These are phyloP conservation scores for Botrytis porri DNA, from an alignment of 2,329 filamentous ascomycete genomes.

Conservation along the genomic window DNA sequence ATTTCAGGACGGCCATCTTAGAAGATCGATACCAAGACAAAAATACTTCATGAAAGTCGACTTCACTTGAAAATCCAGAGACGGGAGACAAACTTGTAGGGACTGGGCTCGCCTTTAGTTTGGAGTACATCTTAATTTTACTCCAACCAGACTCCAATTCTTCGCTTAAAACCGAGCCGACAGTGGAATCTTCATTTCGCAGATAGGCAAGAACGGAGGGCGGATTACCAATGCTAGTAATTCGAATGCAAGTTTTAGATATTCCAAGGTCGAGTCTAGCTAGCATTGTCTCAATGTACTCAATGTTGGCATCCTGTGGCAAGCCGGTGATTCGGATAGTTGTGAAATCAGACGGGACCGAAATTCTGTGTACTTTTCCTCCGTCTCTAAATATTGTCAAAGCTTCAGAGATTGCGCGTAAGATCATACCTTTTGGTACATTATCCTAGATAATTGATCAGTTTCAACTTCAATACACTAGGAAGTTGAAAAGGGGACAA, in stretches of 20 bases:
- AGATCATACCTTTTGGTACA: slow-evolving; percentile 3
- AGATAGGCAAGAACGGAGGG: background rate
- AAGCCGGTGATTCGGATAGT: slow-evolving; percentile 28
- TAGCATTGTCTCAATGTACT: slow-evolving; percentile 23
- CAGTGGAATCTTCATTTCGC: background rate
- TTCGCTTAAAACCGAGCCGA: background rate
- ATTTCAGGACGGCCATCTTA: background rate
- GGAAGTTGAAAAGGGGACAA: too few species aligned
- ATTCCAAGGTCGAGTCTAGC: slow-evolving; percentile 24
- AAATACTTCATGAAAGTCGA: background rate
- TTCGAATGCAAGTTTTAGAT: slow-evolving; percentile 22
- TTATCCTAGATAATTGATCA: background rate
- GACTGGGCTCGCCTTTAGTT: background rate
- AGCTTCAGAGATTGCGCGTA: slow-evolving; percentile 29
- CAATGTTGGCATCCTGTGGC: slow-evolving; percentile 21
- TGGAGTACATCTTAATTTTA: background rate
- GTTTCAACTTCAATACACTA: background rate
- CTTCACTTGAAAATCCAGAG: background rate
- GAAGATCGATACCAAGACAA: slow-evolving; percentile 1
- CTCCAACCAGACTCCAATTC: background rate
- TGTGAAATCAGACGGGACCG: slow-evolving; percentile 33
- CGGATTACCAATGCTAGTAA: background rate
- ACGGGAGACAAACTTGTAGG: background rate
- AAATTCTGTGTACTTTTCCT: slow-evolving; percentile 30
- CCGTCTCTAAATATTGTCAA: slow-evolving; percentile 28